phyloP scores from a whole-genome alignment of 163 green algal genomes.

The Scenedesmus sp. region DNA sequence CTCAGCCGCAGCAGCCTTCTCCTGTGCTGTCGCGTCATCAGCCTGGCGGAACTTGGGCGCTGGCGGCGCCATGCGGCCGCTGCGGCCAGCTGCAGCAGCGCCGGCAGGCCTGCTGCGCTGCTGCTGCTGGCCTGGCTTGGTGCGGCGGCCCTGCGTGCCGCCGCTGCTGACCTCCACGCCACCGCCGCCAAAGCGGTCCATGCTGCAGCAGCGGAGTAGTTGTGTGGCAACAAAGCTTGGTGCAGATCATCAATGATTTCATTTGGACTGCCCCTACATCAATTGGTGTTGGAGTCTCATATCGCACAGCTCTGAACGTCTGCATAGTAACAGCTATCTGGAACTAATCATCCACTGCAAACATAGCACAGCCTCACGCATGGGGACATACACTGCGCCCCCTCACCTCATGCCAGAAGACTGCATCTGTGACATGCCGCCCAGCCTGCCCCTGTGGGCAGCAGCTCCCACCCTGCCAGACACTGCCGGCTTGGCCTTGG shows the following conservation, averaged over 20 bases:
- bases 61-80: conserved; percentile 28
- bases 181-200: conserved; percentile 13
- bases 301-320: too few relatives aligned
- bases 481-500: background rate
- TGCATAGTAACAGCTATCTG: too few relatives aligned
- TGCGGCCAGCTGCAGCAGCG: background rate
- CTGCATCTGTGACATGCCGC: conserved; percentile 28
- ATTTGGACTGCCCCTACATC: too few relatives aligned
- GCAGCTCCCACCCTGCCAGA: conserved; percentile 5
- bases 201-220: conserved; percentile 4
- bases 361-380: too few relatives aligned
- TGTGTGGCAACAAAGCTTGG: background rate
- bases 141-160: background rate
- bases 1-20: conserved; percentile 29
- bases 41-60: conserved; percentile 16
- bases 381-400: background rate
- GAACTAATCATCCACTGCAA: too few relatives aligned
- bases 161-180: conserved; percentile 38
- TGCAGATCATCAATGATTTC: background rate
- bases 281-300: too few relatives aligned
- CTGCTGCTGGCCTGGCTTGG: background rate
- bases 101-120: background rate
- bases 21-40: background rate
- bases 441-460: conserved; percentile 10
- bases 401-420: conserved; percentile 38